Percentiles rank a stretch among this genome's conserved stretches.
These are phyloP conservation scores for Xerocomellus chrysenteron DNA, from an alignment of 768 basidiomycete species.

Conservation along the genomic window DNA sequence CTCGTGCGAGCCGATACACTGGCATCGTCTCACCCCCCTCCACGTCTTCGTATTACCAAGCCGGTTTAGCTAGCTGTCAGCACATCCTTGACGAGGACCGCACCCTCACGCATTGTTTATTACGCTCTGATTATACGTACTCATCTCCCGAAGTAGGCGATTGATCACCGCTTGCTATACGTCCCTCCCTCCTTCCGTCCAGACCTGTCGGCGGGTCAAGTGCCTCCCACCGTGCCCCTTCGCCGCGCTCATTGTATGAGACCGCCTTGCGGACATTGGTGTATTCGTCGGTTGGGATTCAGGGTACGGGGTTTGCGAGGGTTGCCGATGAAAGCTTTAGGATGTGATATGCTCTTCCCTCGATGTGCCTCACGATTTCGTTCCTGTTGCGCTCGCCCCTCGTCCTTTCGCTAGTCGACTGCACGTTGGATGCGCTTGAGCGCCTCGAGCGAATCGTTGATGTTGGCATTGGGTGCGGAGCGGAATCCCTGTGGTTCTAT, in stretches of 20 bases:
- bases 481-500: conserved; percentile 5
- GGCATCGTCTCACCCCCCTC: conserved; percentile 46
- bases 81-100: conserved; percentile 25
- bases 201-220: conserved; percentile 23
- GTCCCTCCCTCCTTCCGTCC: conserved; percentile 15
- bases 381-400: conserved; percentile 24
- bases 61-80: conserved; percentile 27
- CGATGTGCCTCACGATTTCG: conserved; percentile 1
- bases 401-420: conserved; percentile 41
- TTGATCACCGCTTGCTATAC: conserved; percentile 47
- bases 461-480: conserved; percentile 11
- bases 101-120: conserved; percentile 40
- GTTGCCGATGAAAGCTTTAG: conserved; percentile 23
- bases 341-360: conserved; percentile 4
- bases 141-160: conserved; percentile 34
- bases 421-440: conserved; percentile 26
- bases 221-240: conserved; percentile 21
- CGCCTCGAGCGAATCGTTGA: conserved; percentile 15
- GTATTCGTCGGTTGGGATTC: conserved; percentile 25
- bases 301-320: conserved; percentile 29
- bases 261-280: conserved; percentile 22
- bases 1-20: conserved; percentile 76
- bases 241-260: conserved; percentile 37
- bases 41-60: conserved; percentile 18
- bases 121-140: conserved; percentile 41